A percentile compares a stretch with the other conserved stretches of the same genome.
Evolutionary conservation across 768 basidiomycete genomes (phyloP).

Genomic region (Suillus plorans): DNA sequence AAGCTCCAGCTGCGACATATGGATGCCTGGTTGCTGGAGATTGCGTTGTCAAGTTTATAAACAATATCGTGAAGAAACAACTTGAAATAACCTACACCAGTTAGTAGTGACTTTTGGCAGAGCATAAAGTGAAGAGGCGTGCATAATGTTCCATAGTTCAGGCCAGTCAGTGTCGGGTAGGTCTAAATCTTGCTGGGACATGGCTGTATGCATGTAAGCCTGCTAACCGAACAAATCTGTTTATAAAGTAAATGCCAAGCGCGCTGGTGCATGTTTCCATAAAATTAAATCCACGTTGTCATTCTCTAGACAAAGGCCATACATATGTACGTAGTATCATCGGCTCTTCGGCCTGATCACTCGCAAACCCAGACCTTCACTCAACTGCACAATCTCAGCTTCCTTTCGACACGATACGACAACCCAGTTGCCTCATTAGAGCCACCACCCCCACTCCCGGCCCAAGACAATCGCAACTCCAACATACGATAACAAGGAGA

Average conservation of each 20-base stretch:
- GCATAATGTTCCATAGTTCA: not conserved
- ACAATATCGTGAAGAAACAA: not conserved
- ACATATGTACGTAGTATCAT: conserved; percentile 10
- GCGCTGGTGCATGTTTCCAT: not conserved
- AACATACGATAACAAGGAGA: not conserved
- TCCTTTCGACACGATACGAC: not conserved
- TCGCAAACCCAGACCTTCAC: conserved; percentile 23
- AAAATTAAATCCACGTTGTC: not conserved
- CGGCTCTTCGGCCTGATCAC: conserved; percentile 35
- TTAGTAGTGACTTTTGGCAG: not conserved
- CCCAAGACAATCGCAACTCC: not conserved
- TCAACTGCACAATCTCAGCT: not conserved
- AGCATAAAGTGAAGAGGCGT: not conserved
- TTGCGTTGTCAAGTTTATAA: not conserved
- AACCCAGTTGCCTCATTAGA: not conserved
- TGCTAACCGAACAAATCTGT: not conserved
- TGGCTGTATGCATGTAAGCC: not conserved
- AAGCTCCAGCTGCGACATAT: not conserved
- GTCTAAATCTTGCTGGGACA: not conserved
- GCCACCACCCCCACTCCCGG: not conserved
- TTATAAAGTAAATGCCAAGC: not conserved
- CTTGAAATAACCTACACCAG: conserved; percentile 3
- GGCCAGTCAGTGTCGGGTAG: not conserved
- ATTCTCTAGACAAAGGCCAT: not conserved
- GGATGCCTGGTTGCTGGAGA: conserved; percentile 6